These are phyloP conservation scores for Berkeleyomyces basicola DNA, from an alignment of 2,329 filamentous ascomycete species.

Conservation along the genomic window DNA sequence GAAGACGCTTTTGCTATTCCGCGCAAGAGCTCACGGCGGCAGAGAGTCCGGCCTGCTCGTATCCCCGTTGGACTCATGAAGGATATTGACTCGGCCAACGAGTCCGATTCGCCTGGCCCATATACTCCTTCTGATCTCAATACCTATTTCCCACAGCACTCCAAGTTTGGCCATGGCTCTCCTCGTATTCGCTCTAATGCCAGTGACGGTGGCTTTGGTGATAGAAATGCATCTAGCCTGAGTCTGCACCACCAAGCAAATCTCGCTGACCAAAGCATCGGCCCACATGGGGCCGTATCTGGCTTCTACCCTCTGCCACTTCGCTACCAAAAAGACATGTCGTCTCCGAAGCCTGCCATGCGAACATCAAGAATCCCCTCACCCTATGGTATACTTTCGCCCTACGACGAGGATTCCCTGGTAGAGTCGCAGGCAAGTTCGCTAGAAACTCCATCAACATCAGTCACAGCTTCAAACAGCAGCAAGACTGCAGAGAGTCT, in stretches of 20 bases:
- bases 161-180: neutral
- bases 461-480: neutral
- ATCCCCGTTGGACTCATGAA: neutral
- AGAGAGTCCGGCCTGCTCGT: neutral
- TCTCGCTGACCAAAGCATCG: neutral
- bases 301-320: conserved; percentile 1
- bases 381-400: conserved; percentile 8
- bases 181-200: conserved; percentile 6
- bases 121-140: conserved; percentile 3
- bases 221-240: neutral
- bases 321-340: neutral
- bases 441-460: conserved; percentile 1
- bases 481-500: neutral
- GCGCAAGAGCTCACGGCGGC: conserved; percentile 10
- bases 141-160: neutral
- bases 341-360: neutral
- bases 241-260: neutral
- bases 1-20: conserved; percentile 6
- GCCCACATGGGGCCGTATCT: neutral
- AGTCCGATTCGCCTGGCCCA: conserved; percentile 6
- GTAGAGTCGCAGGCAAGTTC: conserved; percentile 4
- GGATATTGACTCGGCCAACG: conserved; percentile 10
- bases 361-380: neutral
- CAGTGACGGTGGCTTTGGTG: conserved; percentile 5
- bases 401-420: conserved; percentile 7